Conservation (phyloP, 768 basidiomycete genomes). For the Ramaria sp. region DNA sequence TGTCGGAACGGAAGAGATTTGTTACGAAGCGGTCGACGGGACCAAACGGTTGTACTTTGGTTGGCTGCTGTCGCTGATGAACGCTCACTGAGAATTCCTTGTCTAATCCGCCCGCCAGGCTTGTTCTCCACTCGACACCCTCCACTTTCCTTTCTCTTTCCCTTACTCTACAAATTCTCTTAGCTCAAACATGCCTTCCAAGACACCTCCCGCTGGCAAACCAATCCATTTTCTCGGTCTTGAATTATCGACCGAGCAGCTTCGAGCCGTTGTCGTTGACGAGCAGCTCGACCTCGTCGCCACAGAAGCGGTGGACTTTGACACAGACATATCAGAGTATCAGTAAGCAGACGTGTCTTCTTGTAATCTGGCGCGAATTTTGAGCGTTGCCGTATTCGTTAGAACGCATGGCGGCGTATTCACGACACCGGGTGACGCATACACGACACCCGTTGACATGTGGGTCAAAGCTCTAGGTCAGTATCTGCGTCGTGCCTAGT, state of each 20-base stretch:
- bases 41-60: background rate
- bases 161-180: slow-evolving; percentile 1
- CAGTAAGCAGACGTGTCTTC: slow-evolving; percentile 42
- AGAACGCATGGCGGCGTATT: slow-evolving; percentile 84
- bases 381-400: slow-evolving; percentile 7
- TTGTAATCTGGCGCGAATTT: background rate
- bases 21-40: background rate
- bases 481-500: slow-evolving; percentile 16
- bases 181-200: background rate
- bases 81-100: background rate
- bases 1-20: background rate
- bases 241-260: slow-evolving; percentile 76
- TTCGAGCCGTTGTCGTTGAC: slow-evolving; percentile 76
- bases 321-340: slow-evolving; percentile 66
- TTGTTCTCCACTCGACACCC: background rate
- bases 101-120: background rate
- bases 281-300: slow-evolving; percentile 73
- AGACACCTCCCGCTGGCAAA: slow-evolving; percentile 26
- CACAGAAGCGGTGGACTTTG: slow-evolving; percentile 77
- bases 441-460: slow-evolving; percentile 83
- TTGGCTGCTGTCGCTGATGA: background rate
- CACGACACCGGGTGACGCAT: slow-evolving; percentile 77
- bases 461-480: slow-evolving; percentile 81
- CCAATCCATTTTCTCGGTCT: slow-evolving; percentile 71
- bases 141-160: background rate